Conservation (phyloP, 192 early-diverging fungal species). For the Rhizophagus sp. region DNA sequence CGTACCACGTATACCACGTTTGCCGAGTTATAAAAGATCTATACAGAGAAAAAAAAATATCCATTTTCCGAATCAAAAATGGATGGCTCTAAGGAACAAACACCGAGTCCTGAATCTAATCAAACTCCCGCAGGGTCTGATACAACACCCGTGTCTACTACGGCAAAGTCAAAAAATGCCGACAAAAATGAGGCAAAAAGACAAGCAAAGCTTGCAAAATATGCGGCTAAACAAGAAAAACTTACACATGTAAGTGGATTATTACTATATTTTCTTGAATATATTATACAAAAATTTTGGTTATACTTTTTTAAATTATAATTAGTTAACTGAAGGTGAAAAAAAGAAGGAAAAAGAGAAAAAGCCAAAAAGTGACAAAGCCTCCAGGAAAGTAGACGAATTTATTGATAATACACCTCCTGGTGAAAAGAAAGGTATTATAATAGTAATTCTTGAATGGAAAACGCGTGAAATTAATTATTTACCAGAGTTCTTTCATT, state of each 20-base stretch:
- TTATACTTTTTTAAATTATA: constrained; percentile 13
- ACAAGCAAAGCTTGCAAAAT: constrained; percentile 91
- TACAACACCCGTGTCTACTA: not conserved
- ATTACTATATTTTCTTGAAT: too few relatives aligned
- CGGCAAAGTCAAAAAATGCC: constrained; percentile 72
- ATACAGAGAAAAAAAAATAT: too few relatives aligned
- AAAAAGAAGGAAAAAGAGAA: constrained; percentile 63
- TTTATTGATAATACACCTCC: constrained; percentile 39
- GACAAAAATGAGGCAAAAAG: constrained; percentile 91
- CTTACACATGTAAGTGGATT: not conserved
- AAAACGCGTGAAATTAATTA: constrained; percentile 16
- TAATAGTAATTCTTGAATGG: constrained; percentile 65
- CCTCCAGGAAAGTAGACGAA: constrained; percentile 19
- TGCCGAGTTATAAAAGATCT: too few relatives aligned
- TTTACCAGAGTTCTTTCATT: too few relatives aligned
- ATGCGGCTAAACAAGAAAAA: constrained; percentile 87
- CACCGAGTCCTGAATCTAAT: not conserved
- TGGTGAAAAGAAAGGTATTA: constrained; percentile 37
- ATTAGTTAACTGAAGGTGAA: constrained; percentile 7
- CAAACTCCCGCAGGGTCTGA: not conserved
- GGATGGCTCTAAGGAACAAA: too few relatives aligned
- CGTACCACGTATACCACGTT: too few relatives aligned
- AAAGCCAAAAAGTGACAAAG: constrained; percentile 45
- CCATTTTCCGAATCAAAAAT: too few relatives aligned
- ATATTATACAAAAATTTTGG: too few relatives aligned